A percentile compares a stretch with the other conserved stretches of the same genome.
Conservation (phyloP, 768 basidiomycete genomes). For the Lactifluus rugatus region DNA sequence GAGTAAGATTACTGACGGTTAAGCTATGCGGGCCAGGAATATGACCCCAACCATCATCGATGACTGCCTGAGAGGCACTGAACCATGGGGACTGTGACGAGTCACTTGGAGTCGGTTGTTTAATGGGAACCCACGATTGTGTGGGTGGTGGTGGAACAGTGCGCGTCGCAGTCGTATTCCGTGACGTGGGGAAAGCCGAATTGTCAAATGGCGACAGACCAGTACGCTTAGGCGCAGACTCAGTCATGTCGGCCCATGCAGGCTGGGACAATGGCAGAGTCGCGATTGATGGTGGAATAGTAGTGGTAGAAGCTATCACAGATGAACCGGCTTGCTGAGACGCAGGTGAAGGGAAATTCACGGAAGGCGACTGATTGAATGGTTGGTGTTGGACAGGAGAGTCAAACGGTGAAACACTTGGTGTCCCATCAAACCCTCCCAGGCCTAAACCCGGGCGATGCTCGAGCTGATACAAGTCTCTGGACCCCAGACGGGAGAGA, state of each 20-base stretch:
- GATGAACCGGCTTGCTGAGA: not conserved
- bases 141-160: conserved; percentile 19
- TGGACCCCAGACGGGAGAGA: conserved; percentile 15
- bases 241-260: conserved; percentile 11
- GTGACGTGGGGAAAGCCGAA: conserved; percentile 13
- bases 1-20: conserved; percentile 48
- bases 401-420: conserved; percentile 10
- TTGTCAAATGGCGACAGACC: conserved; percentile 16
- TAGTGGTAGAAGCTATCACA: not conserved
- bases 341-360: conserved; percentile 5
- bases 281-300: not conserved
- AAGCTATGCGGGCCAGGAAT: conserved; percentile 38
- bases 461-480: conserved; percentile 15
- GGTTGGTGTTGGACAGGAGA: conserved; percentile 15
- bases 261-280: conserved; percentile 6
- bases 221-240: conserved; percentile 16
- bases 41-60: conserved; percentile 40
- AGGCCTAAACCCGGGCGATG: conserved; percentile 12
- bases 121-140: conserved; percentile 13
- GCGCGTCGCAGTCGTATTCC: conserved; percentile 16
- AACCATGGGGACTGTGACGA: conserved; percentile 44
- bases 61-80: conserved; percentile 35
- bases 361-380: conserved; percentile 15
- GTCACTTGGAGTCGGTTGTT: conserved; percentile 7
- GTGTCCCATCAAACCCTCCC: conserved; percentile 12